A percentile compares a stretch with the other conserved stretches of the same genome.
Evolutionary conservation across 148 eudicot genomes (phyloP).

Genomic region (Polygonum aviculare): DNA sequence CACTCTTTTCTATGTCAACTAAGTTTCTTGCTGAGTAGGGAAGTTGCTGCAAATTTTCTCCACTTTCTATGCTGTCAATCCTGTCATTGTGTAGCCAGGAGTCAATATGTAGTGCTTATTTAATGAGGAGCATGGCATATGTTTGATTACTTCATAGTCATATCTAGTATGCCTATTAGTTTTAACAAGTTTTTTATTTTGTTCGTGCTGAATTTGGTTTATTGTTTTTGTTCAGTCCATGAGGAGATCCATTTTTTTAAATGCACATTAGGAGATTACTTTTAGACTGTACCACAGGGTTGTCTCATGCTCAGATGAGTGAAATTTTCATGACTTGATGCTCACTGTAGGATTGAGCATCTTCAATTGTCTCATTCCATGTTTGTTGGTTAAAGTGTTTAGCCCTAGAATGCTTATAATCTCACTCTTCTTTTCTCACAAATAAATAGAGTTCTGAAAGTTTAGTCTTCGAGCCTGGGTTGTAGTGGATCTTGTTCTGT

Average conservation of each 20-base stretch:
- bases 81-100: not conserved
- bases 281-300: not conserved
- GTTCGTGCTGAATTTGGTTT: not conserved
- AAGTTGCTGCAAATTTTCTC: not conserved
- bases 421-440: too few relatives aligned
- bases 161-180: not conserved
- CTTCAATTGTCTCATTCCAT: not conserved
- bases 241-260: not conserved
- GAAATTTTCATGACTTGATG: not conserved
- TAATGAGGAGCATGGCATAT: not conserved
- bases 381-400: not conserved
- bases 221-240: not conserved
- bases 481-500: not conserved
- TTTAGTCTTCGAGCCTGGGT: not conserved
- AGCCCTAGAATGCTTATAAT: too few relatives aligned
- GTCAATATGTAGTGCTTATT: not conserved
- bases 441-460: too few relatives aligned
- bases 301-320: not conserved
- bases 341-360: not conserved
- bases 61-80: not conserved
- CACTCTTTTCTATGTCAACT: not conserved
- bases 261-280: too few relatives aligned
- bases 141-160: not conserved
- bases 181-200: not conserved
- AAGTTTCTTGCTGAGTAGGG: not conserved